phyloP scores from a whole-genome alignment of 2,329 filamentous ascomycete species.

The Metarhizium sp. region DNA sequence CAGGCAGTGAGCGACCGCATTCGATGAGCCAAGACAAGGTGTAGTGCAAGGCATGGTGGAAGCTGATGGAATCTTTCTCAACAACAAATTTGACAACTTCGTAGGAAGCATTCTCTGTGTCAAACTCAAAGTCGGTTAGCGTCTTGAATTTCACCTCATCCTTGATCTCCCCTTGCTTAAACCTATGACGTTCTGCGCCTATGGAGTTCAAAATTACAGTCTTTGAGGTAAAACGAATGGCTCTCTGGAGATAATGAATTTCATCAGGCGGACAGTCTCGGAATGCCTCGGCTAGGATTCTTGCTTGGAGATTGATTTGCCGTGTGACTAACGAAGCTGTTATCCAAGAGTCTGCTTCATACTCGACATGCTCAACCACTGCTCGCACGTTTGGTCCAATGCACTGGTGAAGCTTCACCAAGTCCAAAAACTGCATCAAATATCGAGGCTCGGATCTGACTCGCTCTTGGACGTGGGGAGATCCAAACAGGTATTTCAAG shows the following conservation, averaged over 20 bases:
- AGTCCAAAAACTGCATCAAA: constrained; percentile 85
- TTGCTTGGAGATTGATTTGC: constrained; percentile 87
- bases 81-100: constrained; percentile 79
- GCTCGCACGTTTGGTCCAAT: constrained; percentile 90
- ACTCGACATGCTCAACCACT: constrained; percentile 92
- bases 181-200: constrained; percentile 78
- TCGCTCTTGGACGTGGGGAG: constrained; percentile 77
- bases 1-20: constrained; percentile 66
- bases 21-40: constrained; percentile 94
- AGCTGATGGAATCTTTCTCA: constrained; percentile 85
- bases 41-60: constrained; percentile 95
- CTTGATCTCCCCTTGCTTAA: constrained; percentile 80
- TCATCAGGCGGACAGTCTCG: constrained; percentile 57
- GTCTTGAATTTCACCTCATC: constrained; percentile 76
- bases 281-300: constrained; percentile 84
- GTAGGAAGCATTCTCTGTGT: constrained; percentile 45
- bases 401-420: constrained; percentile 92
- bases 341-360: constrained; percentile 97
- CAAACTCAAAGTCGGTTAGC: constrained; percentile 72
- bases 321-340: constrained; percentile 88
- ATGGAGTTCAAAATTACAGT: constrained; percentile 82
- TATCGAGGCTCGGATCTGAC: constrained; percentile 80
- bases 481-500: constrained; percentile 81
- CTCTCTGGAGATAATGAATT: constrained; percentile 54
- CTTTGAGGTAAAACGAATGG: constrained; percentile 67